A percentile compares a stretch with the other conserved stretches of the same genome.
Evolutionary conservation across 768 basidiomycete genomes (phyloP).

Genomic region (Sistotremastrum suecicum): DNA sequence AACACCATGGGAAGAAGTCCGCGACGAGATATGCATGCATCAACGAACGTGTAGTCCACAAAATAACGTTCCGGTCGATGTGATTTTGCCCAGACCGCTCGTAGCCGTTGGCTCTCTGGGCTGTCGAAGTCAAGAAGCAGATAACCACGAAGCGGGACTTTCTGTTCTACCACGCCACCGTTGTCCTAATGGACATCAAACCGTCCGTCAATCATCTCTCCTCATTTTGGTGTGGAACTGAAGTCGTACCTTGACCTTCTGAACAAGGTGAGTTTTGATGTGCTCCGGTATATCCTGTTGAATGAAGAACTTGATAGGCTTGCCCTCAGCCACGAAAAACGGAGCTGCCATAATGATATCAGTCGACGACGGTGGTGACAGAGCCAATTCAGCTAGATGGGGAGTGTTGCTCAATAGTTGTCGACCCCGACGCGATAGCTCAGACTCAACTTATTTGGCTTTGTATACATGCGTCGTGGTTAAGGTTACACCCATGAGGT

Average conservation of each 20-base stretch:
- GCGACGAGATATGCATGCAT: slow-evolving; percentile 71
- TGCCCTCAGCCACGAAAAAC: slow-evolving; percentile 53
- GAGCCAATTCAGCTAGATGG: no score
- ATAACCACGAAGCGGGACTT: slow-evolving; percentile 66
- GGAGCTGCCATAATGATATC: slow-evolving; percentile 33
- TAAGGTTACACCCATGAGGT: neutral
- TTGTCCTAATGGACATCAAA: slow-evolving; percentile 12
- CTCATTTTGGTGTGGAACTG: slow-evolving; percentile 41
- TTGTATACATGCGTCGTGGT: neutral
- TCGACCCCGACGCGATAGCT: neutral
- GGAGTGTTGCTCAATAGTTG: no score
- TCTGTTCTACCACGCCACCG: slow-evolving; percentile 64
- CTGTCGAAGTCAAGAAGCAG: slow-evolving; percentile 57
- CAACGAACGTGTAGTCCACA: slow-evolving; percentile 70
- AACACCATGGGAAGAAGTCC: slow-evolving; percentile 68
- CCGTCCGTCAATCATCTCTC: neutral
- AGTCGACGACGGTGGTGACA: neutral
- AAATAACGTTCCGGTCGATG: slow-evolving; percentile 67
- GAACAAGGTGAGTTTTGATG: slow-evolving; percentile 21
- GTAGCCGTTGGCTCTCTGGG: slow-evolving; percentile 59
- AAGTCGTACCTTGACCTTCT: slow-evolving; percentile 54
- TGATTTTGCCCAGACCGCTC: slow-evolving; percentile 51
- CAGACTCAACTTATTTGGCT: neutral
- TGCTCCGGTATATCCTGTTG: slow-evolving; percentile 40
- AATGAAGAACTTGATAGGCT: slow-evolving; percentile 72